phyloP scores from a whole-genome alignment of 2,329 filamentous ascomycete species.

The Stagonosporopsis tanaceti region DNA sequence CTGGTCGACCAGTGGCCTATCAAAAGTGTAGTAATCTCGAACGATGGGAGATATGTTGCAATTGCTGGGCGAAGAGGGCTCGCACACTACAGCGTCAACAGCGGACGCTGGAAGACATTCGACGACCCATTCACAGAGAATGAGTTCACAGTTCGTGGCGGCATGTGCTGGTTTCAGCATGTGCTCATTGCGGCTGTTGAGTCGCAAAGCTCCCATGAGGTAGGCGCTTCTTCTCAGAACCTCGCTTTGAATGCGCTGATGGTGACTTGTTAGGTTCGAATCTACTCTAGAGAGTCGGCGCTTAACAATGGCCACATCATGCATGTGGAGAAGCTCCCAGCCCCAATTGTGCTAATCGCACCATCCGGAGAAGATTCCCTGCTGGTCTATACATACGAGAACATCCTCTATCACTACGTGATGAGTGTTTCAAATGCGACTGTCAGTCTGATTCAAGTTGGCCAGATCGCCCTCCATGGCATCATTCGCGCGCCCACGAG shows the following conservation, averaged over 20 bases:
- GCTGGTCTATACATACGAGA: slow-evolving; percentile 96
- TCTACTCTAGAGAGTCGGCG: slow-evolving; percentile 86
- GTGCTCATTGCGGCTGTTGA: slow-evolving; percentile 95
- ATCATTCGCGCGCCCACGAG: slow-evolving; percentile 93
- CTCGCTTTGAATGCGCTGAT: slow-evolving; percentile 9
- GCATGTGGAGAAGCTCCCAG: slow-evolving; percentile 78
- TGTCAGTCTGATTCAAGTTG: slow-evolving; percentile 86
- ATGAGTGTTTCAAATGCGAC: slow-evolving; percentile 76
- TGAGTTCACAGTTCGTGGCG: slow-evolving; percentile 89
- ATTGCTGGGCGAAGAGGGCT: slow-evolving; percentile 93
- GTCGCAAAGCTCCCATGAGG: slow-evolving; percentile 78
- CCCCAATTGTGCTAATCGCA: slow-evolving; percentile 88
- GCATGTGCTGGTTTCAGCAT: slow-evolving; percentile 99
- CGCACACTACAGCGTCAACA: slow-evolving; percentile 94
- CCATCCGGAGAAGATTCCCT: slow-evolving; percentile 93
- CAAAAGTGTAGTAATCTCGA: slow-evolving; percentile 82
- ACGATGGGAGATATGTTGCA: slow-evolving; percentile 92
- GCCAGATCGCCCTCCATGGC: slow-evolving; percentile 95
- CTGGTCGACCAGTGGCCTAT: slow-evolving; percentile 95
- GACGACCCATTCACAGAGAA: slow-evolving; percentile 81
- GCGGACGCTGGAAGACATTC: slow-evolving; percentile 95
- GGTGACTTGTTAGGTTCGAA: slow-evolving; percentile 66
- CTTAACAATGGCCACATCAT: slow-evolving; percentile 77
- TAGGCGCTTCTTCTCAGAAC: slow-evolving; percentile 37
- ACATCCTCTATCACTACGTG: slow-evolving; percentile 92